These are phyloP conservation scores for Leccinum boreale DNA, from an alignment of 768 basidiomycete genomes.

Conservation along the genomic window DNA sequence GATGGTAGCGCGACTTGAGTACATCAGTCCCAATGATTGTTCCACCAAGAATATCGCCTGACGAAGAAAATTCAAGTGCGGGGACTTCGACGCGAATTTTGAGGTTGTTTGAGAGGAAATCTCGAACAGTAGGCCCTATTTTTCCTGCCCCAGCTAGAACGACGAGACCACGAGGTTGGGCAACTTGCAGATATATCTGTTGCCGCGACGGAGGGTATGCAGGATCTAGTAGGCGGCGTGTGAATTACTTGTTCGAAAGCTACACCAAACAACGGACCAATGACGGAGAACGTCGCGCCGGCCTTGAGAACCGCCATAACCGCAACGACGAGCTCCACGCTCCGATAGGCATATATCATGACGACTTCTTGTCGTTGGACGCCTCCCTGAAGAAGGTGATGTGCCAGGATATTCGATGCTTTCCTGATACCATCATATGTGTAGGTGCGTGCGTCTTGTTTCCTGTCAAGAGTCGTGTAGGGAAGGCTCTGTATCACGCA, in stretches of 20 bases:
- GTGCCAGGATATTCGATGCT: conserved; percentile 87
- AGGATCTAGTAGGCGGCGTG: conserved; percentile 58
- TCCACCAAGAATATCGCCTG: conserved; percentile 69
- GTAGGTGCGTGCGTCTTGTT: conserved; percentile 57
- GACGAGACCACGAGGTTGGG: conserved; percentile 86
- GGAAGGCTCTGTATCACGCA: conserved; percentile 85
- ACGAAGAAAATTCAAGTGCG: conserved; percentile 69
- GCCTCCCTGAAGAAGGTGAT: conserved; percentile 82
- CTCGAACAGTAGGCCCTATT: conserved; percentile 76
- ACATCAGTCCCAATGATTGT: conserved; percentile 50
- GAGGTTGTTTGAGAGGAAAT: conserved; percentile 75
- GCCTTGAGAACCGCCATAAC: conserved; percentile 96
- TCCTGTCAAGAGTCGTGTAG: conserved; percentile 30
- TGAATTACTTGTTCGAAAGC: conserved; percentile 2
- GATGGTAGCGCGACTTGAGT: conserved; percentile 48
- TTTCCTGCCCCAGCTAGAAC: conserved; percentile 87
- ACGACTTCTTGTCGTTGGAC: conserved; percentile 93
- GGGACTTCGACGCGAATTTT: conserved; percentile 89
- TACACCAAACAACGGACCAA: conserved; percentile 54
- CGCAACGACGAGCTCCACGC: conserved; percentile 94
- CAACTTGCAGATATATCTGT: conserved; percentile 89
- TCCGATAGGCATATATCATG: conserved; percentile 95
- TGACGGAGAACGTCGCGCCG: conserved; percentile 95
- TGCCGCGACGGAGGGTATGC: conserved; percentile 94
- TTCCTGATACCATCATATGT: conserved; percentile 79